phyloP scores from a whole-genome alignment of 2,329 filamentous ascomycete species.

The Decorospora gaudefroyi region DNA sequence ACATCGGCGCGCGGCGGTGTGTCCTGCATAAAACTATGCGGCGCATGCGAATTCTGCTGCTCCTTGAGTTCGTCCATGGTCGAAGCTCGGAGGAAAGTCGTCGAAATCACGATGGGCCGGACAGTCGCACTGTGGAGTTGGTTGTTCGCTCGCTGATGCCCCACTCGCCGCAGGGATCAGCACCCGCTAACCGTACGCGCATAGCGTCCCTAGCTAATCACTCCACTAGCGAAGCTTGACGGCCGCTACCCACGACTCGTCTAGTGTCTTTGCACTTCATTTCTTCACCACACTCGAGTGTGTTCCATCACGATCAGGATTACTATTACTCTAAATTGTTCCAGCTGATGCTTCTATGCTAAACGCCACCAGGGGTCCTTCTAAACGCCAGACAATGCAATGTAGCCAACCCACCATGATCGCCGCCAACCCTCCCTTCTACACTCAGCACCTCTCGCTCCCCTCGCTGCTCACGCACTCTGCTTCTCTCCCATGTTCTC shows the following conservation, averaged over 20 bases:
- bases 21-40: conserved; percentile 34
- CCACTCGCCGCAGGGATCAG: conserved; percentile 14
- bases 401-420: conserved; percentile 6
- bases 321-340: not conserved
- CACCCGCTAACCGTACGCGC: not conserved
- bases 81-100: conserved; percentile 22
- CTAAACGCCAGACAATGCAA: conserved; percentile 18
- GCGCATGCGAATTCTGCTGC: conserved; percentile 32
- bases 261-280: too few relatives aligned
- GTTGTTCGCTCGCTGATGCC: conserved; percentile 21
- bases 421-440: conserved; percentile 2
- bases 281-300: too few relatives aligned
- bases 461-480: conserved; percentile 13
- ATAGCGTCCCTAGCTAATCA: too few relatives aligned
- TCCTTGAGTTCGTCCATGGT: conserved; percentile 39
- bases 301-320: too few relatives aligned
- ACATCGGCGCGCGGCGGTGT: conserved; percentile 53
- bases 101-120: conserved; percentile 25
- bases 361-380: too few relatives aligned
- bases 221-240: conserved; percentile 17
- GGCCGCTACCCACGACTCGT: too few relatives aligned
- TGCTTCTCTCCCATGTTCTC: conserved; percentile 47
- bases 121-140: conserved; percentile 22
- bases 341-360: conserved; percentile 1
- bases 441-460: not conserved